Base-by-base conservation (phyloP, 495 filamentous ascomycete genomes). In the Talaromyces proteolyticus region DNA sequence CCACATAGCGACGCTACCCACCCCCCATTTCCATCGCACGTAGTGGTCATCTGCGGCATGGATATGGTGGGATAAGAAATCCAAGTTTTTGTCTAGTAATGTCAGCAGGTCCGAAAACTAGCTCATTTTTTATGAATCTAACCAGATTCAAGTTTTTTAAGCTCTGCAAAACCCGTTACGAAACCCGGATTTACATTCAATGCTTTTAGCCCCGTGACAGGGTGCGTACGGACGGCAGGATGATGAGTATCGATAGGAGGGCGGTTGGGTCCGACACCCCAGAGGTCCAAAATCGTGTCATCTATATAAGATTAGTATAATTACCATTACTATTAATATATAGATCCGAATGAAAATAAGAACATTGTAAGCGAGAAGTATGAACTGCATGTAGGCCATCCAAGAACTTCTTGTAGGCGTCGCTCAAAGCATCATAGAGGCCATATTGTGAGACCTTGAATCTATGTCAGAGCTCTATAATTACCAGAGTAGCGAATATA, bases 1-100 rank as follows among this genome's bases (percentile, higher is more conserved):
- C 75, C 75, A 80, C 63, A 80, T 73, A 7, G 75, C 76, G 10
- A 79, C 69, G 40, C 65, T 68, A 3, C 77, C 77, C 34, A 75
- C 71, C 12, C 60, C 62, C 77, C 75, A 80, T 54, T 78, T 80
- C 70, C 72, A 77, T 6, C 75, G 61, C 18, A 78, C 74, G 42
- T 66, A 65, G 54, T 78, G 73, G 52, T 80, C 76, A 49, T 78
- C 75, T 0, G 73, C 71, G n/a, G 70, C 67, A 53, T 78, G 76
- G 46, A 78, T 72, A 51, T 78, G 74, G 47, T 69, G 69, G 7
- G 62, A 54, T 44, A 76, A 66, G 51, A 79, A 77, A 26, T 78
- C 69, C 3, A 79, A 62, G 11, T 78, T 54, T 51, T 70, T 72
- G 44, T 80, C 75, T 57, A 39, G 22, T 6, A 16, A 6, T 39